Percentiles rank a stretch among this genome's conserved stretches.
These are phyloP conservation scores for Penicillium steckii DNA, from an alignment of 495 filamentous ascomycete species.

Conservation along the genomic window DNA sequence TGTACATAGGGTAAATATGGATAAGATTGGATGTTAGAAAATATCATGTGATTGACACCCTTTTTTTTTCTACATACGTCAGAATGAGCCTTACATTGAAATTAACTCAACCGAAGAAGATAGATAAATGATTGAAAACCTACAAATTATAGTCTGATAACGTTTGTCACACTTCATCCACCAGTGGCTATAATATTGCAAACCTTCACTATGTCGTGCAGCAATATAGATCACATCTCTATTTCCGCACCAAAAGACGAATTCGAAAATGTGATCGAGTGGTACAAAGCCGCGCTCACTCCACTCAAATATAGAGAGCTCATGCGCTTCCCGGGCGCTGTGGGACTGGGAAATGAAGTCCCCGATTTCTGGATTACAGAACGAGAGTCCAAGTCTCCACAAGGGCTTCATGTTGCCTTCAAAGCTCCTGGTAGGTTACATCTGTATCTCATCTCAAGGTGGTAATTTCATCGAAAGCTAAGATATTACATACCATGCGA, in stretches of 20 bases:
- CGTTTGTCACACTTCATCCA: too few relatives aligned
- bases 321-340: conserved; percentile 20
- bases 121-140: too few relatives aligned
- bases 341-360: conserved; percentile 23
- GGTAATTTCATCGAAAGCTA: not conserved
- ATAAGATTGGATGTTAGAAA: too few relatives aligned
- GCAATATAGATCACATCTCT: conserved; percentile 25
- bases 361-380: conserved; percentile 42
- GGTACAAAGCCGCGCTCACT: conserved; percentile 36
- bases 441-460: not conserved
- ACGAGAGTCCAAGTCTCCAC: not conserved
- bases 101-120: too few relatives aligned
- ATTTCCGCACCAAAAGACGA: conserved; percentile 18
- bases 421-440: not conserved
- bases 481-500: conserved; percentile 25
- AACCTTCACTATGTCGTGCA: conserved; percentile 4
- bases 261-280: conserved; percentile 34
- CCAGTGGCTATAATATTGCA: too few relatives aligned
- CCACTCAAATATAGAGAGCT: conserved; percentile 39
- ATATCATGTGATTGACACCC: too few relatives aligned
- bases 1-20: too few relatives aligned
- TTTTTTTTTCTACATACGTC: too few relatives aligned
- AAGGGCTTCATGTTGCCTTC: not conserved
- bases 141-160: too few relatives aligned
- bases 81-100: too few relatives aligned